phyloP scores from a whole-genome alignment of 2,329 filamentous ascomycete species.

The Penicillium vulpinum region DNA sequence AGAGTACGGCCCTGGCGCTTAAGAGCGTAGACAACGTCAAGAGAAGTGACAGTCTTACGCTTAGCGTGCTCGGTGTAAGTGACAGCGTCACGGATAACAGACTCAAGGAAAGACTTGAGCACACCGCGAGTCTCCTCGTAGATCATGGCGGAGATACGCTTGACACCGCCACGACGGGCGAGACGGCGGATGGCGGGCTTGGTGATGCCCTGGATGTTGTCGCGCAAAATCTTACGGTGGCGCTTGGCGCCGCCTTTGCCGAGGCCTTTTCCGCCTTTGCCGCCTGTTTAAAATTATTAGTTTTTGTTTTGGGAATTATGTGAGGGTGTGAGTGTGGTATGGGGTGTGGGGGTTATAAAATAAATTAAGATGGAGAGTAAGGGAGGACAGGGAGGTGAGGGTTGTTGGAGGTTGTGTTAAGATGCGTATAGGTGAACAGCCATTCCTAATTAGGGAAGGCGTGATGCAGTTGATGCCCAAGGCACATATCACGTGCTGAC shows the following conservation, averaged over 20 bases:
- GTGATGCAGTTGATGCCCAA: slow-evolving; percentile 15
- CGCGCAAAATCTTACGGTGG: slow-evolving; percentile 98
- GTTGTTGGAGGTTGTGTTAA: slow-evolving; percentile 10
- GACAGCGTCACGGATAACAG: slow-evolving; percentile 76
- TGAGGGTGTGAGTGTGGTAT: too few relatives aligned
- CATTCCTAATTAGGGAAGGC: slow-evolving; percentile 13
- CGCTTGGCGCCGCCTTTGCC: slow-evolving; percentile 99
- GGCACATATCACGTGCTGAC: slow-evolving; percentile 28
- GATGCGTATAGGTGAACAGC: neutral
- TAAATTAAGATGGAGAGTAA: neutral
- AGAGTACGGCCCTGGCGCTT: slow-evolving; percentile 70
- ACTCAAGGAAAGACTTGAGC: slow-evolving; percentile 80
- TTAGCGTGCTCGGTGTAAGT: slow-evolving; percentile 83
- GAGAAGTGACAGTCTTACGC: slow-evolving; percentile 60
- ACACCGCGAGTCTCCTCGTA: slow-evolving; percentile 82
- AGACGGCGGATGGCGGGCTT: slow-evolving; percentile 99
- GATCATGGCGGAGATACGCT: slow-evolving; percentile 98
- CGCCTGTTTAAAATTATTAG: slow-evolving; percentile 58
- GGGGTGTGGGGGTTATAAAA: neutral
- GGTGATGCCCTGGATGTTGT: slow-evolving; percentile 99
- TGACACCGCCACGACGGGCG: slow-evolving; percentile 98
- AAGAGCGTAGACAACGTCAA: slow-evolving; percentile 64
- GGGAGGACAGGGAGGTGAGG: neutral
- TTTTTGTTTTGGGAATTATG: neutral
- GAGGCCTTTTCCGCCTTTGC: slow-evolving; percentile 96